Evolutionary conservation across 2,329 filamentous ascomycete species (phyloP).

Genomic region (Fusarium chlamydosporum): DNA sequence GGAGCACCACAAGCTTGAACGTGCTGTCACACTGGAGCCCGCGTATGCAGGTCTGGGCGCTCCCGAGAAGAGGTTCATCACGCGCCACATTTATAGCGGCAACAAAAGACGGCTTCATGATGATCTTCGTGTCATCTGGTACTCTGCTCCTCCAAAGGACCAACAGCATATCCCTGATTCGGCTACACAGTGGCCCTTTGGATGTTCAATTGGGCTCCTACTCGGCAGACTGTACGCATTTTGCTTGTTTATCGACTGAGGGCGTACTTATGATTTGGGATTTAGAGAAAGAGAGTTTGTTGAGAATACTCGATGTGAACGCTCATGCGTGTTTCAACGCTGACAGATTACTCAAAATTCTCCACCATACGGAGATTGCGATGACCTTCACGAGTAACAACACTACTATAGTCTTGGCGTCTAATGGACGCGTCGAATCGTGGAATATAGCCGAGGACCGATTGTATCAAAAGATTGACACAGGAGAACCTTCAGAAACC

Average conservation of each 20-base stretch:
- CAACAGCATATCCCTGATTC: not conserved
- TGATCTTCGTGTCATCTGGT: rapidly evolving
- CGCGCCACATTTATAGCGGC: too few relatives aligned
- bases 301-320: not conserved
- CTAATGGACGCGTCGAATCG: not conserved
- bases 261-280: not conserved
- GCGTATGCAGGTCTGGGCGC: too few relatives aligned
- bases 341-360: too few relatives aligned
- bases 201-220: not conserved
- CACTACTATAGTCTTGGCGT: not conserved
- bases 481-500: not conserved
- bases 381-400: not conserved
- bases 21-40: too few relatives aligned
- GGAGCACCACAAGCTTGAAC: not conserved
- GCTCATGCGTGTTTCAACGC: not conserved
- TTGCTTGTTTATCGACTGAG: not conserved
- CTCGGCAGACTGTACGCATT: not conserved
- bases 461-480: not conserved
- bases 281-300: not conserved
- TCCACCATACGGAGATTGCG: too few relatives aligned
- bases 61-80: too few relatives aligned
- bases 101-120: not conserved
- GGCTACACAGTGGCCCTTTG: not conserved
- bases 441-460: not conserved
- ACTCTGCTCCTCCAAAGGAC: not conserved